These are phyloP conservation scores for Brassica balearica DNA, from an alignment of 441 rosid species.

Conservation along the genomic window DNA sequence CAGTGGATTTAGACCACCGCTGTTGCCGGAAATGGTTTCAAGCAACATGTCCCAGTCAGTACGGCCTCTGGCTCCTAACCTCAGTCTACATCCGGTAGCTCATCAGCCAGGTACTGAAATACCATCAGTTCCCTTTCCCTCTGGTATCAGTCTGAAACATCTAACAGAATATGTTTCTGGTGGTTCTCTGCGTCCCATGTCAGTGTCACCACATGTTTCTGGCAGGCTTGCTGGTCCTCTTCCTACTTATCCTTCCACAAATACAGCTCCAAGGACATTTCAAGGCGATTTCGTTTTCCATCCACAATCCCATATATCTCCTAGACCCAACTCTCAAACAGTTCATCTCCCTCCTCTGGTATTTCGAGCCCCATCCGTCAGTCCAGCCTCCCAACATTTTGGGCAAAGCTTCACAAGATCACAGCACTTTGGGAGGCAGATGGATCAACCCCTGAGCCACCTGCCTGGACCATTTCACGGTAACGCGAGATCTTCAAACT, in stretches of 20 bases:
- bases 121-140: slow-evolving; percentile 35
- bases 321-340: slow-evolving; percentile 53
- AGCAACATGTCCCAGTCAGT: slow-evolving; percentile 52
- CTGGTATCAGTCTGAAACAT: slow-evolving; percentile 42
- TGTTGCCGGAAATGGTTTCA: slow-evolving; percentile 45
- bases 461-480: slow-evolving; percentile 44
- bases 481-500: slow-evolving; percentile 50
- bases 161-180: slow-evolving; percentile 40
- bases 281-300: slow-evolving; percentile 71
- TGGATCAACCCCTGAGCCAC: slow-evolving; percentile 50
- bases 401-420: slow-evolving; percentile 52
- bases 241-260: slow-evolving; percentile 50
- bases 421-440: slow-evolving; percentile 53
- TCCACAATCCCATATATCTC: slow-evolving; percentile 52
- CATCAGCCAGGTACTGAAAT: slow-evolving; percentile 49
- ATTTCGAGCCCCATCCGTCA: slow-evolving; percentile 41
- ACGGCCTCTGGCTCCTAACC: slow-evolving; percentile 47
- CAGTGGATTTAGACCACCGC: slow-evolving; percentile 45
- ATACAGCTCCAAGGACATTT: slow-evolving; percentile 45
- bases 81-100: slow-evolving; percentile 44
- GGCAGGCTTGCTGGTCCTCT: slow-evolving; percentile 37
- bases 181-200: slow-evolving; percentile 39
- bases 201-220: slow-evolving; percentile 38
- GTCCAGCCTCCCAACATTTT: slow-evolving; percentile 52
- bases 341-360: slow-evolving; percentile 52